A percentile compares a stretch with the other conserved stretches of the same genome.
phyloP scores from a whole-genome alignment of 2,329 filamentous ascomycete species.

The Fusarium begoniae region DNA sequence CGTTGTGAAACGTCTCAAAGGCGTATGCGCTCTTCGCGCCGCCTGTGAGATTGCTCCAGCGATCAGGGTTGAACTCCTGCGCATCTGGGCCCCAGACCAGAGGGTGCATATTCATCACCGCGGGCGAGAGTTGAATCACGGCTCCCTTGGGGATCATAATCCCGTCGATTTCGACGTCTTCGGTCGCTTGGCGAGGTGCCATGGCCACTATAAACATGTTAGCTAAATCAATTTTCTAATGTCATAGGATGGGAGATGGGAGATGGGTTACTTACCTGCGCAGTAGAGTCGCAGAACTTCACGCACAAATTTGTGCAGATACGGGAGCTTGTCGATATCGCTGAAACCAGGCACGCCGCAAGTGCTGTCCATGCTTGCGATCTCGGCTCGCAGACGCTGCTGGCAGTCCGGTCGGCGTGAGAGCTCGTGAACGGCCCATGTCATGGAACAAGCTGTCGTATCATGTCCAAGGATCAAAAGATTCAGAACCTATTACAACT shows the following conservation, averaged over 20 bases:
- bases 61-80: slow-evolving; percentile 49
- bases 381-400: slow-evolving; percentile 50
- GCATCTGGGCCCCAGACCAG: slow-evolving; percentile 51
- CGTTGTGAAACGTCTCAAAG: slow-evolving; percentile 50
- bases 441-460: slow-evolving; percentile 54
- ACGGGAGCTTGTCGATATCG: slow-evolving; percentile 47
- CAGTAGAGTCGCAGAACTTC: slow-evolving; percentile 56
- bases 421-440: slow-evolving; percentile 55
- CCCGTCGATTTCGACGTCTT: slow-evolving; percentile 49
- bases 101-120: slow-evolving; percentile 49
- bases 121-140: slow-evolving; percentile 48
- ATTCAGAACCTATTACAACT: slow-evolving; percentile 52
- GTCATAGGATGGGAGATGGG: neutral
- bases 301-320: slow-evolving; percentile 53
- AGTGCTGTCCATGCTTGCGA: slow-evolving; percentile 36
- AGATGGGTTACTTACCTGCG: slow-evolving; percentile 40
- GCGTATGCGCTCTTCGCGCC: slow-evolving; percentile 43
- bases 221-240: neutral
- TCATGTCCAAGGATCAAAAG: slow-evolving; percentile 56
- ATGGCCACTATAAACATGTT: slow-evolving; percentile 42
- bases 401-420: slow-evolving; percentile 49
- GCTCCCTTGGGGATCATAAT: slow-evolving; percentile 51
- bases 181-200: slow-evolving; percentile 46
- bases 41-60: slow-evolving; percentile 47
- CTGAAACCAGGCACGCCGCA: slow-evolving; percentile 19